phyloP scores from a whole-genome alignment of 495 filamentous ascomycete genomes.

The Coniosporium apollinis region DNA sequence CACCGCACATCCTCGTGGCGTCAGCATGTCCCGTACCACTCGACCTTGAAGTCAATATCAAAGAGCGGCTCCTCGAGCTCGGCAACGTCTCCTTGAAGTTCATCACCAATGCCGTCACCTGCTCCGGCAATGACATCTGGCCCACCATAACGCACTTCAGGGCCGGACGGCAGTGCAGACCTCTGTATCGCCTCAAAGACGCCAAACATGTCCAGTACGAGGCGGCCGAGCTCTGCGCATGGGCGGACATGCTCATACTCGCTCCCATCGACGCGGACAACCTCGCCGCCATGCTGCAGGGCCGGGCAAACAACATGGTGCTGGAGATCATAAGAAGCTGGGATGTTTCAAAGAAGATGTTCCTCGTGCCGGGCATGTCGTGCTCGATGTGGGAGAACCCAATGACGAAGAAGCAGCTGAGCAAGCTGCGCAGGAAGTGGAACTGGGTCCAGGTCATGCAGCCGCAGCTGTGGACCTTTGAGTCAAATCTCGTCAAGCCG shows the following conservation, averaged over 20 bases:
- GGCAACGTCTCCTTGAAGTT: too few relatives aligned
- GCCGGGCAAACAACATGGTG: constrained; percentile 55
- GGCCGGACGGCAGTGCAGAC: too few relatives aligned
- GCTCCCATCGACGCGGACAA: constrained; percentile 72
- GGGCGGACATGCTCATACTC: constrained; percentile 73
- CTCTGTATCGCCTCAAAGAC: too few relatives aligned
- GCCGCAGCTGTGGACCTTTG: constrained; percentile 59
- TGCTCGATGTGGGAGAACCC: constrained; percentile 72
- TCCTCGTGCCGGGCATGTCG: constrained; percentile 72
- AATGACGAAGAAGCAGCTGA: constrained; percentile 64
- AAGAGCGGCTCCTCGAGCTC: too few relatives aligned
- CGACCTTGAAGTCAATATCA: too few relatives aligned
- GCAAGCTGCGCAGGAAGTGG: constrained; percentile 65
- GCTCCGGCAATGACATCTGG: too few relatives aligned
- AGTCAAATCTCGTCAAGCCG: constrained; percentile 29
- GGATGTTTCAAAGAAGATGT: constrained; percentile 67
- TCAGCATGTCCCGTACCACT: too few relatives aligned
- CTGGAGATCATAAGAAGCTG: constrained; percentile 62
- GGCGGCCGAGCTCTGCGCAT: constrained; percentile 58
- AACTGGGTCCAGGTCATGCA: constrained; percentile 58
- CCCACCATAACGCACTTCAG: too few relatives aligned
- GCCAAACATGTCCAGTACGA: constrained; percentile 17
- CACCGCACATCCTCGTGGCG: too few relatives aligned
- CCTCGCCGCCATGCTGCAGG: constrained; percentile 67
- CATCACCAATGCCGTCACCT: too few relatives aligned